Evolutionary conservation across 2,329 filamentous ascomycete genomes (phyloP), one percentile per base, ranked within the genome.

Genomic region (Pyrenophora teres): DNA sequence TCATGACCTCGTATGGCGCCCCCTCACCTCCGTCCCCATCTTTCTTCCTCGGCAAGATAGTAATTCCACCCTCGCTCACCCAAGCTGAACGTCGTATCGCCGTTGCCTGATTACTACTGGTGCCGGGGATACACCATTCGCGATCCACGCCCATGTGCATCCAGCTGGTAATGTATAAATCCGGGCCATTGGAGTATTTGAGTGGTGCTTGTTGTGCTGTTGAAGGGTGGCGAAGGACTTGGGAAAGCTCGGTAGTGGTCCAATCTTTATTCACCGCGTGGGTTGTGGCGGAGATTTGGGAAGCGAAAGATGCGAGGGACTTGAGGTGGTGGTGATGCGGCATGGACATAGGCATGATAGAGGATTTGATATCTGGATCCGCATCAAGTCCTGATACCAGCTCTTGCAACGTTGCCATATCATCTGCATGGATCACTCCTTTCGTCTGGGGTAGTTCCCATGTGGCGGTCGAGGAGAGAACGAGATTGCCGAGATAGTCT

Each of bases 161-260:
- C 67, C 66, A 70, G 19, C 59, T 65, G 1, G 66, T 67, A n/a
- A 69, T 59, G 30, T 63, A 68, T 3, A 69, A 27, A 31, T 69
- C 65, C 2, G 64, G 62, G 1, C 66, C 67, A 18, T 63, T 60
- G 8, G 33, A 33, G 1, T 58, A 56, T 10, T n/a, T 32, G 3
- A 52, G n/a, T 10, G 31, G 15, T 3, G 31, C 15, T 8, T 44
- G 46, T 4, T 46, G 37, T 36, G 27, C 27, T 32, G 9, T 25
- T 19, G 19, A 30, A 30, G 46, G 30, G 9, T 47, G 16, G 3
- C 8, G 30, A 6, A 52, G 43, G 18, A 47, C 38, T 15, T 19
- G 45, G 12, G 23, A 21, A 8, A 52, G 35, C n/a, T 52, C 36
- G 1, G 36, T 42, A 3, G 31, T 32, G 18, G 18, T 32, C 49